phyloP scores from a whole-genome alignment of 805 yeast species.

The Teunomyces gatunensis region DNA sequence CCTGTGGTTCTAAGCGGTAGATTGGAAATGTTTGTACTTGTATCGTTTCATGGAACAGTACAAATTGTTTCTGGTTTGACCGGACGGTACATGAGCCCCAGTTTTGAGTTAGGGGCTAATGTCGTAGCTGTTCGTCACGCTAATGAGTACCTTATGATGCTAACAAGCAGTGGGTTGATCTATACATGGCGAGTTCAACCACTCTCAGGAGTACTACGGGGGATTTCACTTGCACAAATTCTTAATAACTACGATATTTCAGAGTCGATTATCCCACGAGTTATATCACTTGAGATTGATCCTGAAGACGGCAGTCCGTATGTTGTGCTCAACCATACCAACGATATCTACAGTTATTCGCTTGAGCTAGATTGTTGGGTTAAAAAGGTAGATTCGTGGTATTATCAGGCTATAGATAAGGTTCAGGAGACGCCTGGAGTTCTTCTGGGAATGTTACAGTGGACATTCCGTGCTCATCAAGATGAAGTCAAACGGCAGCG shows the following conservation, averaged over 20 bases:
- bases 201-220: constrained; percentile 32
- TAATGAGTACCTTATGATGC: constrained; percentile 34
- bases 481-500: constrained; percentile 8
- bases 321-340: constrained; percentile 32
- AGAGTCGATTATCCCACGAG: constrained; percentile 6
- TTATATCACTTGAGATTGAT: constrained; percentile 29
- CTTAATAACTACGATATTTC: constrained; percentile 33
- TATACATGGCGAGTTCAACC: constrained; percentile 49
- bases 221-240: constrained; percentile 53
- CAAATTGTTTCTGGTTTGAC: constrained; percentile 41
- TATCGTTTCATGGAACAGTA: constrained; percentile 59
- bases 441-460: constrained; percentile 1
- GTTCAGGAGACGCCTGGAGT: constrained; percentile 1
- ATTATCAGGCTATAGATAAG: constrained; percentile 15
- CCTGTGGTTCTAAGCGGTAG: constrained; percentile 30
- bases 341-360: constrained; percentile 43
- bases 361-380: constrained; percentile 47
- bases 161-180: constrained; percentile 51
- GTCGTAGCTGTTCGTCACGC: constrained; percentile 37
- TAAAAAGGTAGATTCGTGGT: constrained; percentile 47
- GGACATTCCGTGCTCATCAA: constrained; percentile 6
- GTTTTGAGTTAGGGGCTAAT: constrained; percentile 51
- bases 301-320: constrained; percentile 40
- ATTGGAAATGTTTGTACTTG: constrained; percentile 47
- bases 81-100: constrained; percentile 48